Conservation (phyloP, 179 eudicot genomes). For the Actinidia chinensis region DNA sequence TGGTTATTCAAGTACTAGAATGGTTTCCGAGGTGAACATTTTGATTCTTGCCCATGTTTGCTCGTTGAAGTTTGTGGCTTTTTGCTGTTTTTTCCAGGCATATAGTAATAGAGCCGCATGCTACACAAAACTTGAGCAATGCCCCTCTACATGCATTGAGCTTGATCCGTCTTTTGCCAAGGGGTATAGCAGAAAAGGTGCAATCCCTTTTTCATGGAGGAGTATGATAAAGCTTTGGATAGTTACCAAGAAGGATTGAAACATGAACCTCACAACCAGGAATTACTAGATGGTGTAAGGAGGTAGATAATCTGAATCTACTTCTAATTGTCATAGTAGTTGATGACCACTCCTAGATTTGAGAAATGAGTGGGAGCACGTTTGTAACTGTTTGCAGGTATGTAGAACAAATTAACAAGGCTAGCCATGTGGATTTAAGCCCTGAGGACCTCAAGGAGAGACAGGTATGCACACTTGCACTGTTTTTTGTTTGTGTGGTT, state of each 20-base stretch:
- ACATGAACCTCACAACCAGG: slow-evolving; percentile 69
- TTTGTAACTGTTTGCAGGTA: slow-evolving; percentile 44
- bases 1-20: too few species aligned
- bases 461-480: slow-evolving; percentile 49
- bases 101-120: slow-evolving; percentile 92
- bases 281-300: slow-evolving; percentile 74
- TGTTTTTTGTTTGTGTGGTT: neutral
- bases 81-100: slow-evolving; percentile 40
- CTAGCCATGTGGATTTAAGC: slow-evolving; percentile 77
- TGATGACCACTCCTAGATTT: neutral
- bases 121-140: slow-evolving; percentile 80
- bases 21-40: neutral
- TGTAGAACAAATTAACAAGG: slow-evolving; percentile 78
- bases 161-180: slow-evolving; percentile 82
- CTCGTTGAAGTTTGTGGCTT: neutral
- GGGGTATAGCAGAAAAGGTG: slow-evolving; percentile 93
- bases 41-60: neutral
- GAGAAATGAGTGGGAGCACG: neutral
- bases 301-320: slow-evolving; percentile 43
- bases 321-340: neutral
- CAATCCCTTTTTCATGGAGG: slow-evolving; percentile 96
- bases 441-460: slow-evolving; percentile 93
- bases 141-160: slow-evolving; percentile 96
- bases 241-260: slow-evolving; percentile 88
- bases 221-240: slow-evolving; percentile 82